phyloP scores from a whole-genome alignment of 305 asterid genomes.

The Fraxinus baroniana region DNA sequence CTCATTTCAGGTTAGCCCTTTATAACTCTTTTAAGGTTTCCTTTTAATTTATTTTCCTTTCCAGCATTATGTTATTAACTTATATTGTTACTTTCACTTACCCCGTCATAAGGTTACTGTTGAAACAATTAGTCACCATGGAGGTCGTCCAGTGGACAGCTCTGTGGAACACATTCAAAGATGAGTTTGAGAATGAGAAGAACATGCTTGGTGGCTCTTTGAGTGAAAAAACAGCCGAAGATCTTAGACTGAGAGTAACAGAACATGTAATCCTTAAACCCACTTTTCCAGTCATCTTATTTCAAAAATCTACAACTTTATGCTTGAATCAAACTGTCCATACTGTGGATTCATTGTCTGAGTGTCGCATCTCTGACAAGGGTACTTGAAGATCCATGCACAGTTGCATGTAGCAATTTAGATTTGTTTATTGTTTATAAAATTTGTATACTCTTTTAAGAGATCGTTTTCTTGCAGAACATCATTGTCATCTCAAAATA shows the following conservation, averaged over 20 bases:
- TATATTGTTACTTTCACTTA: not conserved
- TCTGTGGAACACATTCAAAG: slow-evolving; percentile 77
- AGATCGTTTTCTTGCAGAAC: slow-evolving; percentile 55
- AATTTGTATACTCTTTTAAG: not conserved
- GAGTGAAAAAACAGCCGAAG: slow-evolving; percentile 86
- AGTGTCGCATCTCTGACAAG: not conserved
- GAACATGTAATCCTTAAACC: slow-evolving; percentile 64
- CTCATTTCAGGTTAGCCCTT: slow-evolving; percentile 37
- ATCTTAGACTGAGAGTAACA: slow-evolving; percentile 75
- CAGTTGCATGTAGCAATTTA: not conserved
- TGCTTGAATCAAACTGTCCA: not conserved
- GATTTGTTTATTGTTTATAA: not conserved
- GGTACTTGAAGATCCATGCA: not conserved
- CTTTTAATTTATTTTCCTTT: slow-evolving; percentile 6
- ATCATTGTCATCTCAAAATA: slow-evolving; percentile 84
- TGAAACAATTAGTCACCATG: slow-evolving; percentile 85
- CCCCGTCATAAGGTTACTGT: slow-evolving; percentile 46
- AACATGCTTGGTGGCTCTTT: slow-evolving; percentile 76
- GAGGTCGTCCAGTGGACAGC: slow-evolving; percentile 86
- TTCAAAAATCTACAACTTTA: not conserved
- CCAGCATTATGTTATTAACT: not conserved
- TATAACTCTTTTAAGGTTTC: not conserved
- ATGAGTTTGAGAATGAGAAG: slow-evolving; percentile 80
- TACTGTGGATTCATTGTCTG: not conserved
- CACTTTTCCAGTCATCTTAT: slow-evolving; percentile 5